Evolutionary conservation across 169 alveolate genomes (phyloP).

Genomic region (Hepatocystis sp.): DNA sequence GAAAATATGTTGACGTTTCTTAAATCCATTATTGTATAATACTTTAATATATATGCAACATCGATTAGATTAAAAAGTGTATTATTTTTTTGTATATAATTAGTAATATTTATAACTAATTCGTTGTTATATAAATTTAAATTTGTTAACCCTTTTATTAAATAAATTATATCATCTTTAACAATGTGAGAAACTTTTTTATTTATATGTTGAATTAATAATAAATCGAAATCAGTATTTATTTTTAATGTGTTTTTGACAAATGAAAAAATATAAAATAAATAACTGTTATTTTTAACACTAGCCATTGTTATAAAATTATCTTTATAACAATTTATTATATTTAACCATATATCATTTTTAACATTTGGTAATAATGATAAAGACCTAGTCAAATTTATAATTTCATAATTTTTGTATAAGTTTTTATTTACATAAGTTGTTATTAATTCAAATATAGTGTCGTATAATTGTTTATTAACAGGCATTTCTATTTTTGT

Average conservation of each 20-base stretch:
- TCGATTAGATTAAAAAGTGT: slow-evolving; percentile 42
- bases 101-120: slow-evolving; percentile 45
- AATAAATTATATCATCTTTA: slow-evolving; percentile 42
- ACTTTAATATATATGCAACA: slow-evolving; percentile 60
- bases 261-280: slow-evolving; percentile 63
- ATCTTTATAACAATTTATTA: slow-evolving; percentile 29
- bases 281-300: slow-evolving; percentile 50
- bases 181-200: slow-evolving; percentile 5
- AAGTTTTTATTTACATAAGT: slow-evolving; percentile 14
- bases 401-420: slow-evolving; percentile 66
- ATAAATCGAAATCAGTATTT: slow-evolving; percentile 13
- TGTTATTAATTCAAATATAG: slow-evolving; percentile 36
- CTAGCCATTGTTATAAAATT: slow-evolving; percentile 30
- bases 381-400: slow-evolving; percentile 51
- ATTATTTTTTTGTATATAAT: slow-evolving; percentile 36
- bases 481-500: slow-evolving; percentile 68
- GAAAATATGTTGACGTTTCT: slow-evolving; percentile 26
- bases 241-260: slow-evolving; percentile 8
- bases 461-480: slow-evolving; percentile 28
- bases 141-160: slow-evolving; percentile 51
- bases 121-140: slow-evolving; percentile 42
- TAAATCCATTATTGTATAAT: slow-evolving; percentile 38
- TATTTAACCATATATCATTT: slow-evolving; percentile 25
- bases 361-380: slow-evolving; percentile 49
- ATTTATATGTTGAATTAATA: slow-evolving; percentile 44